These are phyloP conservation scores for Hypomontagnella submonticulosa DNA, from an alignment of 495 filamentous ascomycete species.

Conservation along the genomic window DNA sequence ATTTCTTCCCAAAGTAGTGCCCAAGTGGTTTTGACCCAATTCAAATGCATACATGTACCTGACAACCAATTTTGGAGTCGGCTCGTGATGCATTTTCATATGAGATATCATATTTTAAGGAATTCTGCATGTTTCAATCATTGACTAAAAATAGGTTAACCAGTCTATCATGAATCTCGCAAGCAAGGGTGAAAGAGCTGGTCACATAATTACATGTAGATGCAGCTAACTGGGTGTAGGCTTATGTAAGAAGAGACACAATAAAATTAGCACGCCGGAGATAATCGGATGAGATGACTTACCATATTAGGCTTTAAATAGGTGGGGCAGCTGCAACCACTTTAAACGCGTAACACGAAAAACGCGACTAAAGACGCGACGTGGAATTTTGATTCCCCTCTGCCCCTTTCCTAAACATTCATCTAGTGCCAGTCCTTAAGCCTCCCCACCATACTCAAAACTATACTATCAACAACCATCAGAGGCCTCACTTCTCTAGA, in stretches of 20 bases:
- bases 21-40: conserved; percentile 6
- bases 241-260: too few species aligned
- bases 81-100: too few species aligned
- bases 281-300: conserved; percentile 36
- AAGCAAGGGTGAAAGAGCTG: too few species aligned
- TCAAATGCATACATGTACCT: not conserved
- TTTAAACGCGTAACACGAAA: conserved; percentile 37
- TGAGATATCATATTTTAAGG: too few species aligned
- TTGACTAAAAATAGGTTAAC: too few species aligned
- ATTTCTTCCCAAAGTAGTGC: conserved; percentile 3
- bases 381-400: conserved; percentile 37
- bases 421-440: not conserved
- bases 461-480: conserved; percentile 1
- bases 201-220: too few species aligned
- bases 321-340: conserved; percentile 33
- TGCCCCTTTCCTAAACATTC: conserved; percentile 28
- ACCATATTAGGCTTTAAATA: conserved; percentile 35
- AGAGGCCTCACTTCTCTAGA: not conserved
- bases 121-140: too few species aligned
- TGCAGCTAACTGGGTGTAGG: too few species aligned
- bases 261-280: too few species aligned
- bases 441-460: conserved; percentile 10
- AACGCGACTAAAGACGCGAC: conserved; percentile 44
- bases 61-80: not conserved
- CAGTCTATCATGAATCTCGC: too few species aligned